Conservation (phyloP, 192 early-diverging fungal species). For the Backusella australiensis region DNA sequence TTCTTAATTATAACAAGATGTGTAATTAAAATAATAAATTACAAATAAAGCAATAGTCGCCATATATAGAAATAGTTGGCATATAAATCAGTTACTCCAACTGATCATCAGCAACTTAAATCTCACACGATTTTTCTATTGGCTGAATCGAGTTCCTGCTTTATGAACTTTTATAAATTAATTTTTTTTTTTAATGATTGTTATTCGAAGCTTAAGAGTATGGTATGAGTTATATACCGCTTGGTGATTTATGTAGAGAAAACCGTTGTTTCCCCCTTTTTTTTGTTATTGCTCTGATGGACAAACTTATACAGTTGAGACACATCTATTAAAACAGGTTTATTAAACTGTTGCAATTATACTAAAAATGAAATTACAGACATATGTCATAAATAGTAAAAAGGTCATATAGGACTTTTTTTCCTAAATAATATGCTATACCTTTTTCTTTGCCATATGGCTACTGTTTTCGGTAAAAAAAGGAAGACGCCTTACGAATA, state of each 20-base stretch:
- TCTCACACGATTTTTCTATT: not conserved
- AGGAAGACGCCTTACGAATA: not conserved
- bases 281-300: not conserved
- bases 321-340: not conserved
- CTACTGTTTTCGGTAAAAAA: not conserved
- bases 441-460: not conserved
- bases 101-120: not conserved
- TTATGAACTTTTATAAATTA: not conserved
- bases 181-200: not conserved
- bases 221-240: not conserved
- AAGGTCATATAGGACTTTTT: not conserved
- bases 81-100: not conserved
- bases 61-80: conserved; percentile 7
- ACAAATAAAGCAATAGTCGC: conserved; percentile 3
- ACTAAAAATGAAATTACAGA: not conserved
- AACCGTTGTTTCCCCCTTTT: not conserved
- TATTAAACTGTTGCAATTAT: not conserved
- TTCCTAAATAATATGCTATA: not conserved
- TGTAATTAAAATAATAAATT: not conserved
- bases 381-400: not conserved
- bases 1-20: not conserved
- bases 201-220: too few species aligned
- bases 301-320: not conserved
- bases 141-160: not conserved
- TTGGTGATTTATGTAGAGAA: not conserved